Evolutionary conservation across 257 asterid species (phyloP).

Genomic region (Lycium ferocissimum): DNA sequence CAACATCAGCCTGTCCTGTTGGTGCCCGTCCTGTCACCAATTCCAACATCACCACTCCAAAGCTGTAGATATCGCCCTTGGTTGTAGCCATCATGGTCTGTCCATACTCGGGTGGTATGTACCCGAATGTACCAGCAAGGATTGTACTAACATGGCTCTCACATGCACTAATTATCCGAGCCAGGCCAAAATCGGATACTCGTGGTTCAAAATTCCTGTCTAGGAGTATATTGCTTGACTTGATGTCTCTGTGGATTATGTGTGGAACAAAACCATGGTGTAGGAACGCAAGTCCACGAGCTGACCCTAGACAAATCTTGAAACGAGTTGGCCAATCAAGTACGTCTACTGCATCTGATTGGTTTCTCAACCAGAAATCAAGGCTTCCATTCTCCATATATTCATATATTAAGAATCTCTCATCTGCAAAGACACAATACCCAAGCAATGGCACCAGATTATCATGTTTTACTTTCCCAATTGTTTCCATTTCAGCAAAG

Average conservation of each 20-base stretch:
- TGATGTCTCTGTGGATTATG: slow-evolving; percentile 82
- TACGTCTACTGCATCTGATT: slow-evolving; percentile 42
- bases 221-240: slow-evolving; percentile 75
- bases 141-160: slow-evolving; percentile 78
- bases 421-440: slow-evolving; percentile 68
- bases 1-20: slow-evolving; percentile 74
- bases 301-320: slow-evolving; percentile 75
- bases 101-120: slow-evolving; percentile 89
- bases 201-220: slow-evolving; percentile 62
- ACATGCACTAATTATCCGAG: slow-evolving; percentile 79
- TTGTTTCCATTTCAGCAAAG: slow-evolving; percentile 82
- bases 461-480: slow-evolving; percentile 77
- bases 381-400: slow-evolving; percentile 93
- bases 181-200: slow-evolving; percentile 83
- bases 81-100: slow-evolving; percentile 79
- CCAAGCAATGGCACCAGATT: slow-evolving; percentile 75
- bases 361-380: slow-evolving; percentile 66
- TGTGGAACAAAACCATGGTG: slow-evolving; percentile 86
- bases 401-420: slow-evolving; percentile 67
- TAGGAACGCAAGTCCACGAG: slow-evolving; percentile 72
- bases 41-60: slow-evolving; percentile 88
- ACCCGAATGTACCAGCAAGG: slow-evolving; percentile 85
- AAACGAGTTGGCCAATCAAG: slow-evolving; percentile 76
- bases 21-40: slow-evolving; percentile 74
- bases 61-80: slow-evolving; percentile 83